These are phyloP conservation scores for Cladochytrium replicatum DNA, from an alignment of 192 early-diverging fungal genomes.

Conservation along the genomic window DNA sequence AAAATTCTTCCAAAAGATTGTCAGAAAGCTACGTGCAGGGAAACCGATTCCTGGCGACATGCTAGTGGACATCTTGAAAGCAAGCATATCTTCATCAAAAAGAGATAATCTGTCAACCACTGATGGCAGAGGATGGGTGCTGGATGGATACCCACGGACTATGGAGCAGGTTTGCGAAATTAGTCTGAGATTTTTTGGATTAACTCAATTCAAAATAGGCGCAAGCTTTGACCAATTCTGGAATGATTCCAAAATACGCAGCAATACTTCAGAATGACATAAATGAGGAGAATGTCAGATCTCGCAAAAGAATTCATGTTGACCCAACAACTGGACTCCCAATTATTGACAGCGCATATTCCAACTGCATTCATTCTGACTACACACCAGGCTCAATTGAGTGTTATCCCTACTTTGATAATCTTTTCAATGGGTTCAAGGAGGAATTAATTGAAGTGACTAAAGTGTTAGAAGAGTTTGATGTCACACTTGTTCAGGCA, in stretches of 20 bases:
- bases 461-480: slow-evolving; percentile 20
- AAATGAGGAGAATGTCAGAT: too few species aligned
- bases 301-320: too few species aligned
- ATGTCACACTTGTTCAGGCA: slow-evolving; percentile 10
- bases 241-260: slow-evolving; percentile 22
- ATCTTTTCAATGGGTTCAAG: slow-evolving; percentile 30
- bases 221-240: slow-evolving; percentile 20
- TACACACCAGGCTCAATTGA: too few species aligned
- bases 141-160: slow-evolving; percentile 45
- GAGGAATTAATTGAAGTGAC: slow-evolving; percentile 28
- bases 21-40: neutral
- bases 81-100: neutral
- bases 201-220: neutral
- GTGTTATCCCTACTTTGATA: slow-evolving; percentile 36
- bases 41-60: slow-evolving; percentile 6
- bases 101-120: neutral
- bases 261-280: slow-evolving; percentile 30
- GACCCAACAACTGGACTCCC: too few species aligned
- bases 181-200: too few species aligned
- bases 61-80: slow-evolving; percentile 4
- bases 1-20: slow-evolving; percentile 7
- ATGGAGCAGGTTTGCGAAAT: slow-evolving; percentile 39
- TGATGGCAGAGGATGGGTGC: slow-evolving; percentile 30
- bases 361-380: too few species aligned
- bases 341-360: too few species aligned